These are phyloP conservation scores for Mucor saturninus DNA, from an alignment of 371 early-diverging fungal genomes.

Conservation along the genomic window DNA sequence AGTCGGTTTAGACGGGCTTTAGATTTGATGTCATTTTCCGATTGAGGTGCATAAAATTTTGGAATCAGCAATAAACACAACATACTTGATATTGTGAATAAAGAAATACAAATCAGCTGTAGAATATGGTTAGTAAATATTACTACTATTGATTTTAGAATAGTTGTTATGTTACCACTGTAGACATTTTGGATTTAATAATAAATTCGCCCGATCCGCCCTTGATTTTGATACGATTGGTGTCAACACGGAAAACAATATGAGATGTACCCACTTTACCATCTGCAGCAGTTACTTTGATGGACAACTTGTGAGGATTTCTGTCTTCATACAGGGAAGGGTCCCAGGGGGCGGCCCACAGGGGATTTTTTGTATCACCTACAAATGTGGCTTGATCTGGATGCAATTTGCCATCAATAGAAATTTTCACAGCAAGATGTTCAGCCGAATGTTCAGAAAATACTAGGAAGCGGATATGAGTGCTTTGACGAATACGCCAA, in stretches of 20 bases:
- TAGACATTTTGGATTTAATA: slow-evolving; percentile 63
- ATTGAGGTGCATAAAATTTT: slow-evolving; percentile 29
- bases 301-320: slow-evolving; percentile 60
- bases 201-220: slow-evolving; percentile 79
- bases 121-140: background rate
- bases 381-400: slow-evolving; percentile 37
- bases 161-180: slow-evolving; percentile 39
- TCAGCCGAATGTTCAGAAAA: slow-evolving; percentile 50
- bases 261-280: slow-evolving; percentile 50
- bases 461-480: slow-evolving; percentile 77
- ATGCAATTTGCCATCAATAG: slow-evolving; percentile 48
- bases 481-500: slow-evolving; percentile 60
- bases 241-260: slow-evolving; percentile 68
- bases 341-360: slow-evolving; percentile 79
- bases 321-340: slow-evolving; percentile 67
- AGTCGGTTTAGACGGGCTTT: slow-evolving; percentile 15
- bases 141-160: slow-evolving; percentile 17
- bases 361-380: slow-evolving; percentile 59
- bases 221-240: slow-evolving; percentile 59
- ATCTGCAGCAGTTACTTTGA: slow-evolving; percentile 58
- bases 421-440: slow-evolving; percentile 53
- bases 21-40: slow-evolving; percentile 12
- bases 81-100: slow-evolving; percentile 24
- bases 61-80: slow-evolving; percentile 33
- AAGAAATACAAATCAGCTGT: slow-evolving; percentile 31